Evolutionary conservation across 768 basidiomycete species (phyloP).

Genomic region (Crassisporium funariophilum): DNA sequence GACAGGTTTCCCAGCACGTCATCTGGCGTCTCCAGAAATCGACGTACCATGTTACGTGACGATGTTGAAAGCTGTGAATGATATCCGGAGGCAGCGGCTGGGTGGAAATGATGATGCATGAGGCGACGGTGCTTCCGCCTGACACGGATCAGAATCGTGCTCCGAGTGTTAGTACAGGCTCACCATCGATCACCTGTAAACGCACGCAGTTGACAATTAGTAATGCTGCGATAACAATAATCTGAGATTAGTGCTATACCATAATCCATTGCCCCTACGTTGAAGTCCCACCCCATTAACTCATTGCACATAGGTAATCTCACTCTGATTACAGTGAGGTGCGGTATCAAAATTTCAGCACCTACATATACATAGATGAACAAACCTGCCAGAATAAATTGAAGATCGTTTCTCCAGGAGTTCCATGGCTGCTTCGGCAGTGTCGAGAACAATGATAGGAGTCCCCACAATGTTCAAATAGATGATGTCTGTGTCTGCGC

Average conservation of each 20-base stretch:
- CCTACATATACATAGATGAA: constrained; percentile 9
- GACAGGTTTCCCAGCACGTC: constrained; percentile 34
- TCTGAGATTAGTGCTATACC: no score
- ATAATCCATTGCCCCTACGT: constrained; percentile 20
- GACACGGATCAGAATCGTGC: neutral
- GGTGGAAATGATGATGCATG: constrained; percentile 17
- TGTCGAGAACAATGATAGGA: constrained; percentile 35
- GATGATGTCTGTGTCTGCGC: constrained; percentile 31
- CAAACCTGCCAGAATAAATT: constrained; percentile 38
- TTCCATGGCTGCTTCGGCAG: constrained; percentile 37
- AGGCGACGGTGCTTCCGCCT: constrained; percentile 20
- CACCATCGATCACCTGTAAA: no score
- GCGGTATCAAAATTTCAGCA: neutral
- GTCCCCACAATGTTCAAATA: constrained; percentile 29
- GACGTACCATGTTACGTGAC: constrained; percentile 28
- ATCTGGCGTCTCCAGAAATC: constrained; percentile 34
- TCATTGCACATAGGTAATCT: constrained; percentile 26
- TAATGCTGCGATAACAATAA: no score
- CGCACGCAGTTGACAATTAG: no score
- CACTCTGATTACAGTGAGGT: constrained; percentile 7
- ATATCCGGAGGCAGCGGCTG: constrained; percentile 19
- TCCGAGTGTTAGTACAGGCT: constrained; percentile 19
- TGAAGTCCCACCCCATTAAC: constrained; percentile 26
- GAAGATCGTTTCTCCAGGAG: constrained; percentile 44
- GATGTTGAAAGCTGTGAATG: constrained; percentile 22